Percentiles rank a stretch among this genome's conserved stretches.
Evolutionary conservation across 2,329 filamentous ascomycete species (phyloP).

Genomic region (Zasmidium citrigriseum): DNA sequence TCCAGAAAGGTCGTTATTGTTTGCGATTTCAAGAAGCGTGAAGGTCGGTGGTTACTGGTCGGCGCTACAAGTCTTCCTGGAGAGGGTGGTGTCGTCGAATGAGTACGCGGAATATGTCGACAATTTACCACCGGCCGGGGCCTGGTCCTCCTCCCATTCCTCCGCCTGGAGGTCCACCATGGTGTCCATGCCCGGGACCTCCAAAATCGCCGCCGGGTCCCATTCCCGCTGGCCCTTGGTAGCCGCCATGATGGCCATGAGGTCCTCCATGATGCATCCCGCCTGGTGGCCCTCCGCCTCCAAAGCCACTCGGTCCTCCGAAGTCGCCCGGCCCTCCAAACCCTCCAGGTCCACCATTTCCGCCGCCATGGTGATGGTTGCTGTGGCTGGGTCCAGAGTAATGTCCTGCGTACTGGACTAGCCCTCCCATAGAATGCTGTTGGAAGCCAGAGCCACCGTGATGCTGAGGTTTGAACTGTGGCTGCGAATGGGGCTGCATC

Average conservation of each 20-base stretch:
- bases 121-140: background rate
- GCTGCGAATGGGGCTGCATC: background rate
- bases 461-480: background rate
- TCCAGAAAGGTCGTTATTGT: background rate
- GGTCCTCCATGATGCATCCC: background rate
- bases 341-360: background rate
- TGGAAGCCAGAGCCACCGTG: background rate
- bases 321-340: too few species aligned
- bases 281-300: background rate
- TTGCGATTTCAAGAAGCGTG: background rate
- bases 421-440: too few species aligned
- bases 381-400: background rate
- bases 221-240: background rate
- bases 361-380: background rate
- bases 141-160: background rate
- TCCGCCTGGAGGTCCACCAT: background rate
- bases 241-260: background rate
- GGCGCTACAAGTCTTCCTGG: background rate
- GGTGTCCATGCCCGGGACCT: background rate
- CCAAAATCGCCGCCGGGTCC: background rate
- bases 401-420: background rate
- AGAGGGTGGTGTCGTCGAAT: background rate
- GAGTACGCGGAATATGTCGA: too few species aligned
- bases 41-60: background rate
- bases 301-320: too few species aligned